These are phyloP conservation scores for Coemansia sp. DNA, from an alignment of 192 early-diverging fungal genomes.

Conservation along the genomic window DNA sequence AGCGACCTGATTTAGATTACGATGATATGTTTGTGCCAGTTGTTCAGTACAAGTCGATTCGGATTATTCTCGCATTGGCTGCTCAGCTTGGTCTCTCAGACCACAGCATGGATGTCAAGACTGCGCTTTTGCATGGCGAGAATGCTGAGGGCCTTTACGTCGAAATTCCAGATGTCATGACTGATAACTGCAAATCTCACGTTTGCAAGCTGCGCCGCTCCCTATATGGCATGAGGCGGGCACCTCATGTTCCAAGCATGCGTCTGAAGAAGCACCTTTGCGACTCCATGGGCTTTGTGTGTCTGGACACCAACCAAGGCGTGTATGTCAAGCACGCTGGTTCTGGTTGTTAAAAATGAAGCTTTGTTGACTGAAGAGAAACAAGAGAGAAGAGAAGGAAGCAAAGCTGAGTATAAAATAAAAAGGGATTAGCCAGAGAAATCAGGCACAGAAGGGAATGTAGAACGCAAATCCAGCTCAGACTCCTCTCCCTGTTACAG, in stretches of 20 bases:
- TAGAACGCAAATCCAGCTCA: not conserved
- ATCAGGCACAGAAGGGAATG: too few species aligned
- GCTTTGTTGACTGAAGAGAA: too few species aligned
- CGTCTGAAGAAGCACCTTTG: not conserved
- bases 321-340: not conserved
- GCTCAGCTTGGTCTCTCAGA: not conserved
- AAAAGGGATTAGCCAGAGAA: too few species aligned
- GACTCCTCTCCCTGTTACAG: not conserved
- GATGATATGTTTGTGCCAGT: constrained; percentile 8
- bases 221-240: constrained; percentile 11
- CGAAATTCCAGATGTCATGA: constrained; percentile 9
- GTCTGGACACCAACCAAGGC: not conserved
- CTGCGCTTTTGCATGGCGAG: constrained; percentile 10
- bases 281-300: not conserved
- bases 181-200: not conserved
- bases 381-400: too few species aligned
- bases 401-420: too few species aligned
- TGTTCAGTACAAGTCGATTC: constrained; percentile 12
- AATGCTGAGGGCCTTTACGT: constrained; percentile 3
- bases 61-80: not conserved
- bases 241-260: not conserved
- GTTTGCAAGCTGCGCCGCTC: constrained; percentile 1
- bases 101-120: constrained; percentile 7
- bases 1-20: not conserved
- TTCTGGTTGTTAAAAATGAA: not conserved